Conservation (phyloP, 257 asterid species). For the Eucommia ulmoides region DNA sequence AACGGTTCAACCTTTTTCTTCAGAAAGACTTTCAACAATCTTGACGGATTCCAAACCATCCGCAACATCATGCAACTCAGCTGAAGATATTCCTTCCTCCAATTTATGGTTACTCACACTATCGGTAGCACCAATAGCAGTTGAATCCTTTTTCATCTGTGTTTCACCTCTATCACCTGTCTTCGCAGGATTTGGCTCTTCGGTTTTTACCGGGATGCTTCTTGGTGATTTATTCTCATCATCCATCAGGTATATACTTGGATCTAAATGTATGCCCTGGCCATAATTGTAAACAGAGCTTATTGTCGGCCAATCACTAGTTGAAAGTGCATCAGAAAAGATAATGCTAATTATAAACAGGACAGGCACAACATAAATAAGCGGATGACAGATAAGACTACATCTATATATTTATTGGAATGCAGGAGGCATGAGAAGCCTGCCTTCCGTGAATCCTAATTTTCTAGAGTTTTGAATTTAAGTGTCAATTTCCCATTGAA, state of each 20-base stretch:
- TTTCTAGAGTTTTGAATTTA: too few relatives aligned
- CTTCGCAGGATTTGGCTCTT: conserved; percentile 25
- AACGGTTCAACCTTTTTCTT: conserved; percentile 29
- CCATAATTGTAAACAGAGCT: too few relatives aligned
- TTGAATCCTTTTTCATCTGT: conserved; percentile 20
- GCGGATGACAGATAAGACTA: too few relatives aligned
- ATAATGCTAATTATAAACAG: too few relatives aligned
- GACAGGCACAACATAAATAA: too few relatives aligned
- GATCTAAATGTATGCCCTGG: conserved; percentile 99
- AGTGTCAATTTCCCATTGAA: too few relatives aligned
- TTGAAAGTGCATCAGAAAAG: too few relatives aligned
- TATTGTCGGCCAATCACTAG: too few relatives aligned
- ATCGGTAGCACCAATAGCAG: conserved; percentile 17
- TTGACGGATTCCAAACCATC: conserved; percentile 39
- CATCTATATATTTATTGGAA: too few relatives aligned
- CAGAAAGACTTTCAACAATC: conserved; percentile 23
- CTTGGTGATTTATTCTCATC: conserved; percentile 58
- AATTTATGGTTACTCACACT: conserved; percentile 12
- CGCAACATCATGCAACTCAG: conserved; percentile 31
- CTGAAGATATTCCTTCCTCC: conserved; percentile 23
- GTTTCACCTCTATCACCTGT: conserved; percentile 27
- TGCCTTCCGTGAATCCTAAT: too few relatives aligned
- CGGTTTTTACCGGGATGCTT: conserved; percentile 32
- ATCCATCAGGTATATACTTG: conserved; percentile 91
- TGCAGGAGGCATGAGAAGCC: too few relatives aligned